A percentile compares a stretch with the other conserved stretches of the same genome.
Evolutionary conservation across 345 rosid species (phyloP).

Genomic region (Salix brachista): DNA sequence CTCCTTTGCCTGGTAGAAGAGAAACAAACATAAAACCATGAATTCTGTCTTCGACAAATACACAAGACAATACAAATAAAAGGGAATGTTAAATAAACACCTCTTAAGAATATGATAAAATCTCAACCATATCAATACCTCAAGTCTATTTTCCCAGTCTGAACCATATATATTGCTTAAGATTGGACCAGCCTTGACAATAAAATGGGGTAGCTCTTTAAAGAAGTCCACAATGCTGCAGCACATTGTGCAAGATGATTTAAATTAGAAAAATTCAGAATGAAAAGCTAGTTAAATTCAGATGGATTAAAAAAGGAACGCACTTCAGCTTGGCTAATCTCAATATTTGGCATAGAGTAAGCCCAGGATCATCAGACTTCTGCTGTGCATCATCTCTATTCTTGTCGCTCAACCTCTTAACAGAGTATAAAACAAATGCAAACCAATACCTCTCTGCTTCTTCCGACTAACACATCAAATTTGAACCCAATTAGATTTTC

Average conservation of each 20-base stretch:
- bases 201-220: conserved; percentile 84
- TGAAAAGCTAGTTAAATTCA: neutral
- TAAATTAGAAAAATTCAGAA: neutral
- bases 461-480: conserved; percentile 47
- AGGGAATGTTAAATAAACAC: neutral
- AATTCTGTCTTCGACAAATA: conserved; percentile 6
- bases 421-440: conserved; percentile 66
- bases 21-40: conserved; percentile 11
- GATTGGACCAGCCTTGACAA: conserved; percentile 73
- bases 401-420: conserved; percentile 54
- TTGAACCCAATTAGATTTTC: neutral
- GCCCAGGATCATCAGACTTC: conserved; percentile 38
- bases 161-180: conserved; percentile 57
- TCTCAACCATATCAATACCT: conserved; percentile 43
- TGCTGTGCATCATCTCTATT: conserved; percentile 27
- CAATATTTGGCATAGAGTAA: conserved; percentile 67
- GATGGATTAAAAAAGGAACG: conserved; percentile 11
- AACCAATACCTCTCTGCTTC: conserved; percentile 88
- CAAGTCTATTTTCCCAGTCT: conserved; percentile 85
- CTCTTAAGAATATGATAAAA: neutral
- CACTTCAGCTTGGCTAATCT: conserved; percentile 73
- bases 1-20: conserved; percentile 65
- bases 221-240: conserved; percentile 78
- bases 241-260: conserved; percentile 8
- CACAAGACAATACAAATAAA: neutral